These are phyloP conservation scores for Meyerozyma carpophila DNA, from an alignment of 1,139 yeast species.

Conservation along the genomic window DNA sequence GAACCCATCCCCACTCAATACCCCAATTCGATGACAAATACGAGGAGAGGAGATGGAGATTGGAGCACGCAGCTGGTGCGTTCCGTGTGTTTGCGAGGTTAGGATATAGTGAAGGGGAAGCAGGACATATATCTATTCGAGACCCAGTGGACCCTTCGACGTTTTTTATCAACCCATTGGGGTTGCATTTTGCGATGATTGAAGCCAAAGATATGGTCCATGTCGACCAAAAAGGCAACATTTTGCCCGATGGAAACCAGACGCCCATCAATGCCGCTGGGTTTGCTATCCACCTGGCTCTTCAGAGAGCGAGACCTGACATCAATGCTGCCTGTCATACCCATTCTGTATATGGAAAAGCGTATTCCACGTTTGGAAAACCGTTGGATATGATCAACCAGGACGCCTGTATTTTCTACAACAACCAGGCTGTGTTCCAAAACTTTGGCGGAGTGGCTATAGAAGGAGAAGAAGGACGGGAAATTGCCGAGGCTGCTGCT, in stretches of 20 bases:
- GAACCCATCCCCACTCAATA: constrained; percentile 6
- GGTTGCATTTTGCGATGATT: constrained; percentile 11
- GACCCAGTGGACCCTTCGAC: constrained; percentile 12
- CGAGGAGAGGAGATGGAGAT: constrained; percentile 11
- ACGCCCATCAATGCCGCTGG: constrained; percentile 12
- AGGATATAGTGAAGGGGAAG: constrained; percentile 12
- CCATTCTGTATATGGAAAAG: constrained; percentile 11
- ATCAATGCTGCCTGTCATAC: constrained; percentile 13
- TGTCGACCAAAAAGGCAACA: constrained; percentile 10
- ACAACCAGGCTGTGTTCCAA: constrained; percentile 9
- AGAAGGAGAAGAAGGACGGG: constrained; percentile 10
- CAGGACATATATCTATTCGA: constrained; percentile 12
- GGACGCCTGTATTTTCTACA: constrained; percentile 13
- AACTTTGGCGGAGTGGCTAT: constrained; percentile 13
- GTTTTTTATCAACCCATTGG: constrained; percentile 13
- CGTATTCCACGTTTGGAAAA: constrained; percentile 9
- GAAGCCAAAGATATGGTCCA: constrained; percentile 11
- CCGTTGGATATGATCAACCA: constrained; percentile 16
- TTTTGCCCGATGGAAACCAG: constrained; percentile 11
- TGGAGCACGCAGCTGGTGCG: constrained; percentile 13
- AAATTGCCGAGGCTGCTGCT: constrained; percentile 11
- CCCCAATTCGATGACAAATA: constrained; percentile 9
- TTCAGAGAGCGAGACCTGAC: constrained; percentile 12
- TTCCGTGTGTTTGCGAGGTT: constrained; percentile 12
- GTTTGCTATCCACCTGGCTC: constrained; percentile 12